These are phyloP conservation scores for Yamadazyma philogaea DNA, from an alignment of 805 yeast species.

Conservation along the genomic window DNA sequence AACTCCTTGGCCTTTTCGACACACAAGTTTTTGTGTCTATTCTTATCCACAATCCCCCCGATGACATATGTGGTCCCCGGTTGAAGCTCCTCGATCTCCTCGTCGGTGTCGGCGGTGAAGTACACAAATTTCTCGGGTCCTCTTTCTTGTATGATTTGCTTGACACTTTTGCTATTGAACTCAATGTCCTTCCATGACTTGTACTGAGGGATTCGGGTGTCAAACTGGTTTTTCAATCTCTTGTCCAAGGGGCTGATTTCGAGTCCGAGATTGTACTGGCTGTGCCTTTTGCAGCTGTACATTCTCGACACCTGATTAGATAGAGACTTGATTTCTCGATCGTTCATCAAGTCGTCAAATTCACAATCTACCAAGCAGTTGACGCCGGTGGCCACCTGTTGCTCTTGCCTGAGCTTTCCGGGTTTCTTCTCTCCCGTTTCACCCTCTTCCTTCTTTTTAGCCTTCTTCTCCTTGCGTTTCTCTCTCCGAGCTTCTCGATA, in stretches of 20 bases:
- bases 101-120: slow-evolving; percentile 84
- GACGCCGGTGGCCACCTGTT: slow-evolving; percentile 49
- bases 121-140: slow-evolving; percentile 48
- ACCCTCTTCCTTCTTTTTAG: slow-evolving; percentile 21
- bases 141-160: slow-evolving; percentile 20
- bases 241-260: slow-evolving; percentile 64
- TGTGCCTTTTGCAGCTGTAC: slow-evolving; percentile 72
- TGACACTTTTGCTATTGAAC: slow-evolving; percentile 40
- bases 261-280: slow-evolving; percentile 55
- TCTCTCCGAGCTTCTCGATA: slow-evolving; percentile 53
- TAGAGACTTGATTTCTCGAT: slow-evolving; percentile 64
- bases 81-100: slow-evolving; percentile 58
- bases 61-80: slow-evolving; percentile 75
- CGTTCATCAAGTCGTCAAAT: slow-evolving; percentile 86
- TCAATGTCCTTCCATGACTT: slow-evolving; percentile 64
- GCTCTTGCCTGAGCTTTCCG: slow-evolving; percentile 33
- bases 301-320: slow-evolving; percentile 78
- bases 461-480: slow-evolving; percentile 44
- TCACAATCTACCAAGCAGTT: slow-evolving; percentile 79
- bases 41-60: slow-evolving; percentile 97
- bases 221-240: slow-evolving; percentile 65
- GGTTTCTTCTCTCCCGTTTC: slow-evolving; percentile 27
- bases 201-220: slow-evolving; percentile 55
- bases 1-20: slow-evolving; percentile 72
- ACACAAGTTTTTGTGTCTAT: slow-evolving; percentile 80